phyloP scores from a whole-genome alignment of 1,139 yeast species.

The Candida tropicalis region DNA sequence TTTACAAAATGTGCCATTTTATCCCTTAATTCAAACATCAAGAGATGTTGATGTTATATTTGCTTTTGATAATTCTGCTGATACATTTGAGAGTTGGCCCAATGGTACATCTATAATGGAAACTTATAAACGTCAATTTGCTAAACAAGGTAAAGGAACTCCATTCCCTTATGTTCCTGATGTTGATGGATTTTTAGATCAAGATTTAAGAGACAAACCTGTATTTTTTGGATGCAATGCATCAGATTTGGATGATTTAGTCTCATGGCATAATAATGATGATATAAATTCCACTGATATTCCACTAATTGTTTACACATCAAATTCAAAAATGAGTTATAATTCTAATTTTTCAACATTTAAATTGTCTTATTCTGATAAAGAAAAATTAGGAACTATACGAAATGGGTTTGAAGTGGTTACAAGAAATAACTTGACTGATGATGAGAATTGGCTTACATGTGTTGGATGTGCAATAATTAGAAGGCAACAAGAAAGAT shows the following conservation, averaged over 20 bases:
- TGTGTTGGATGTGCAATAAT: constrained; percentile 70
- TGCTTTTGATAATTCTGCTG: constrained; percentile 87
- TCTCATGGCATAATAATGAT: constrained; percentile 29
- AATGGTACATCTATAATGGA: constrained; percentile 70
- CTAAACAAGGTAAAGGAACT: constrained; percentile 40
- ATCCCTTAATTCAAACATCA: constrained; percentile 71
- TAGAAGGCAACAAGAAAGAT: constrained; percentile 79
- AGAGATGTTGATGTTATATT: constrained; percentile 78
- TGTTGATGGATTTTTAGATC: constrained; percentile 28
- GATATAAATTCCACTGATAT: constrained; percentile 34
- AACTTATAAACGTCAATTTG: constrained; percentile 54
- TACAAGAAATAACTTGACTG: constrained; percentile 37
- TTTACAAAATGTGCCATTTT: constrained; percentile 73
- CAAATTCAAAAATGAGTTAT: constrained; percentile 36
- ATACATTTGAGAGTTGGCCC: constrained; percentile 71
- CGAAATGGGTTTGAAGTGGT: constrained; percentile 44
- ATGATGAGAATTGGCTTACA: constrained; percentile 38
- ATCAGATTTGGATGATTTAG: constrained; percentile 29
- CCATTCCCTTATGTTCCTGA: constrained; percentile 47
- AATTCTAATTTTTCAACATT: constrained; percentile 42
- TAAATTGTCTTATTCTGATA: constrained; percentile 40
- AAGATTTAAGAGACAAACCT: constrained; percentile 34
- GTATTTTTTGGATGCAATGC: constrained; percentile 48
- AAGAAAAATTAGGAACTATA: constrained; percentile 34
- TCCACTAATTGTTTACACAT: constrained; percentile 43